phyloP scores from a whole-genome alignment of 257 asterid species.

The Linderniella brevidens region DNA sequence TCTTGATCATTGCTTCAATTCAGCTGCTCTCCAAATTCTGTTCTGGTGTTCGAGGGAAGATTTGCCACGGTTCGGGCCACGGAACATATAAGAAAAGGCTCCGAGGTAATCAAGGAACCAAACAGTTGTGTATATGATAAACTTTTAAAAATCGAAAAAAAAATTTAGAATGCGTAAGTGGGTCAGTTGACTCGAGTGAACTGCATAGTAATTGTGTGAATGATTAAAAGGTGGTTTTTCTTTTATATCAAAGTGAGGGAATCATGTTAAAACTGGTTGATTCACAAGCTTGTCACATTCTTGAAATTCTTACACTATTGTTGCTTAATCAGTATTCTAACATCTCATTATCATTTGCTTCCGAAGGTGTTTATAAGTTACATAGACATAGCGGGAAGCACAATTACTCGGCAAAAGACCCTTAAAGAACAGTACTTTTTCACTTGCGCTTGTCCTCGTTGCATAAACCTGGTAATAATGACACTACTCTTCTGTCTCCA shows the following conservation, averaged over 20 bases:
- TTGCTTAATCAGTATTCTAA: slow-evolving; percentile 9
- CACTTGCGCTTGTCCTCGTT: slow-evolving; percentile 63
- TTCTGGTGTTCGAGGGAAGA: slow-evolving; percentile 71
- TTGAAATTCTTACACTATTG: not conserved
- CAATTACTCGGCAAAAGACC: slow-evolving; percentile 64
- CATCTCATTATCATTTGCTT: slow-evolving; percentile 12
- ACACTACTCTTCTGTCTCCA: slow-evolving; percentile 1
- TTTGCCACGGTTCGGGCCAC: slow-evolving; percentile 67
- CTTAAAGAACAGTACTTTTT: slow-evolving; percentile 89
- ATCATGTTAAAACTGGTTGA: not conserved
- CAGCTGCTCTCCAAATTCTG: slow-evolving; percentile 82
- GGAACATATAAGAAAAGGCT: slow-evolving; percentile 56
- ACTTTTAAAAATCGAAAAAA: too few relatives aligned
- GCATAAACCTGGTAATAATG: slow-evolving; percentile 52
- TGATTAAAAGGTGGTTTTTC: too few relatives aligned
- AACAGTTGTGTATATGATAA: too few relatives aligned
- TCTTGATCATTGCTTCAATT: slow-evolving; percentile 23
- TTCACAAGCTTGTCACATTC: not conserved
- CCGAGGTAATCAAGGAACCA: slow-evolving; percentile 49
- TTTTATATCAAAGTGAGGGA: too few relatives aligned
- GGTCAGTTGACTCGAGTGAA: too few relatives aligned
- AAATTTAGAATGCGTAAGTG: too few relatives aligned
- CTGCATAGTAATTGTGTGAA: too few relatives aligned
- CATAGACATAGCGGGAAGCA: slow-evolving; percentile 93
- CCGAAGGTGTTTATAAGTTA: slow-evolving; percentile 73